Base-by-base conservation (phyloP, 106 monocot genomes). In the Acorus calamus region DNA sequence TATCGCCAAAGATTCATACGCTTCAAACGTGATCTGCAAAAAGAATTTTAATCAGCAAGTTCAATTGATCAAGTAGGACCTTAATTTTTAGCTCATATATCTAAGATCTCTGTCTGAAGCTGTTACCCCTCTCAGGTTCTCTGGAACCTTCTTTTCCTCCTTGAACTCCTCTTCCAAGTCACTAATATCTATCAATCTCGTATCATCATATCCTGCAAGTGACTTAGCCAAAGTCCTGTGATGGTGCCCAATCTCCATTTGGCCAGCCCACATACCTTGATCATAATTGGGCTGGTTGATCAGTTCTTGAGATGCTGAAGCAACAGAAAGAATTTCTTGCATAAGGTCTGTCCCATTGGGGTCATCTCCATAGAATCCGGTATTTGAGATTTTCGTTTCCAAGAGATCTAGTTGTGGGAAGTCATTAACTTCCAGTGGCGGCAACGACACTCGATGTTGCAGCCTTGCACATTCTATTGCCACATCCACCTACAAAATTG, bases 381-480 rank as follows among this genome's bases (percentile, higher is more conserved):
- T n/a, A n/a, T 76, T 72, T 12, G 76, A 12, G 69, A 44, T 4
- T 8, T 81, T 83, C 4, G 78, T 55, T 42, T 86, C 78, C 5
- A 47, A 42, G 2, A 81, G 49, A 56, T 81, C 72, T 3, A 79
- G 2, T 3, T 72, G 77, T 9, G 76, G 80, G 63, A 83, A 89
- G 64, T 89, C 94, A 7, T 86, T 83, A 13, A 81, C 77, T 72
- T 77, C 78, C 62, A 83, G 46, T 14, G 86, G 74, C 8, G 94
- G 94, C 69, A 89, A 57, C 9, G 84, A 75, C 65, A 94, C 73
- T 57, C 89, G 76, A 51, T 94, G 81, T 48, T 89, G 86, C 60
- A 94, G 64, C 81, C 89, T 80, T 14, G 86, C 86, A 66, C 89
- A 94, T 47, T 94, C 86, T 66, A 86, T 61, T 68, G 94, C 89